phyloP scores from a whole-genome alignment of 2,329 filamentous ascomycete species.

The Trichoderma brevicompactum region DNA sequence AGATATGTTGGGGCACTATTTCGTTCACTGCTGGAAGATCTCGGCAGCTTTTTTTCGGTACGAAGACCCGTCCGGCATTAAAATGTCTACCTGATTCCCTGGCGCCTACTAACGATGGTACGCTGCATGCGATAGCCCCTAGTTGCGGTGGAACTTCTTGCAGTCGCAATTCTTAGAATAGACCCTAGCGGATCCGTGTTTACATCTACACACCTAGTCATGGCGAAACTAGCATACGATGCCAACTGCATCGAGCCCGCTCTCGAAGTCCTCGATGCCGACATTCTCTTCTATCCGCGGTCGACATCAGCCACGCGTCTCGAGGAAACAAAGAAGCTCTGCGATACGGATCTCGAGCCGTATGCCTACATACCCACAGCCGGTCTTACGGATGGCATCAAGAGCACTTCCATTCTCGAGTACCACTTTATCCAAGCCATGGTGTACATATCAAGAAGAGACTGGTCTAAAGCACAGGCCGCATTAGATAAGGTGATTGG shows the following conservation, averaged over 20 bases:
- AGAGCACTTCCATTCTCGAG: constrained; percentile 60
- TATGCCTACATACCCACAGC: constrained; percentile 64
- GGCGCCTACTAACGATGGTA: constrained; percentile 25
- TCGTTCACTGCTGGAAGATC: constrained; percentile 48
- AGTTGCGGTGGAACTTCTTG: constrained; percentile 51
- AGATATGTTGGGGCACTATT: constrained; percentile 55
- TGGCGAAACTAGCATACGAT: constrained; percentile 63
- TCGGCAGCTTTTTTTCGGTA: constrained; percentile 51
- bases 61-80: constrained; percentile 23
- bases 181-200: constrained; percentile 70
- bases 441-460: constrained; percentile 62
- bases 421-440: constrained; percentile 70
- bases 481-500: constrained; percentile 69
- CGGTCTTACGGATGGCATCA: constrained; percentile 58
- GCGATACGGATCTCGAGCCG: constrained; percentile 52
- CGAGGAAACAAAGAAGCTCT: constrained; percentile 47
- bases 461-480: constrained; percentile 66
- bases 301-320: constrained; percentile 45
- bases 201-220: constrained; percentile 63
- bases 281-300: constrained; percentile 67
- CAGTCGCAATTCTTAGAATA: constrained; percentile 63
- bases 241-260: constrained; percentile 58
- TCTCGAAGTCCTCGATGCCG: constrained; percentile 65
- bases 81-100: not conserved
- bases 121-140: constrained; percentile 45